A percentile compares a stretch with the other conserved stretches of the same genome.
phyloP scores from a whole-genome alignment of 2,329 filamentous ascomycete species.

The Cordyceps militaris region DNA sequence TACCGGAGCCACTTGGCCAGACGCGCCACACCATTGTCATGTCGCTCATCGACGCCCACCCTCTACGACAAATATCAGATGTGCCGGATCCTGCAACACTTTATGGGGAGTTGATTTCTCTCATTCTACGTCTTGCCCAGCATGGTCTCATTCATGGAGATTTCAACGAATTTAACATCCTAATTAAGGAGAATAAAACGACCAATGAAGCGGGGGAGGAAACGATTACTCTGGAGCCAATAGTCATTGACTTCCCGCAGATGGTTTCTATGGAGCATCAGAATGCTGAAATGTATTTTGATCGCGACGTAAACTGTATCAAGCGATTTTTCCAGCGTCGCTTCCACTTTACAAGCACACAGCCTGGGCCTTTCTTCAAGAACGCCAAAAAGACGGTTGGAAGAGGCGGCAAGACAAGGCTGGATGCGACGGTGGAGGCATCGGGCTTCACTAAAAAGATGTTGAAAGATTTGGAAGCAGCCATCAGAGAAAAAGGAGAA shows the following conservation, averaged over 20 bases:
- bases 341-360: slow-evolving; percentile 79
- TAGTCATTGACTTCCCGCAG: slow-evolving; percentile 96
- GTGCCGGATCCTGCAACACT: slow-evolving; percentile 79
- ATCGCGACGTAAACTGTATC: slow-evolving; percentile 90
- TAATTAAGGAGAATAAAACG: slow-evolving; percentile 68
- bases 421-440: slow-evolving; percentile 85
- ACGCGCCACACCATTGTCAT: slow-evolving; percentile 95
- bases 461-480: slow-evolving; percentile 85
- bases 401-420: slow-evolving; percentile 56
- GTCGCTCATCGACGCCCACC: slow-evolving; percentile 86
- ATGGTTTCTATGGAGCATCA: slow-evolving; percentile 93
- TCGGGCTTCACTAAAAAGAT: slow-evolving; percentile 97
- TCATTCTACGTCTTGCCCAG: slow-evolving; percentile 76
- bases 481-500: slow-evolving; percentile 72
- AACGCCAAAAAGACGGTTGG: slow-evolving; percentile 71
- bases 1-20: slow-evolving; percentile 81
- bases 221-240: slow-evolving; percentile 56
- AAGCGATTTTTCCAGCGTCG: slow-evolving; percentile 88
- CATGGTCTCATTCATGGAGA: slow-evolving; percentile 94
- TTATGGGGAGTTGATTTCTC: slow-evolving; percentile 82
- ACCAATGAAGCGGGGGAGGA: slow-evolving; percentile 34
- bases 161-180: slow-evolving; percentile 98
- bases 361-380: slow-evolving; percentile 76
- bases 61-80: slow-evolving; percentile 77
- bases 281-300: slow-evolving; percentile 96